Percentiles rank a stretch among this genome's conserved stretches.
Conservation (phyloP, 163 green algal species). For the Picocystis sp. region DNA sequence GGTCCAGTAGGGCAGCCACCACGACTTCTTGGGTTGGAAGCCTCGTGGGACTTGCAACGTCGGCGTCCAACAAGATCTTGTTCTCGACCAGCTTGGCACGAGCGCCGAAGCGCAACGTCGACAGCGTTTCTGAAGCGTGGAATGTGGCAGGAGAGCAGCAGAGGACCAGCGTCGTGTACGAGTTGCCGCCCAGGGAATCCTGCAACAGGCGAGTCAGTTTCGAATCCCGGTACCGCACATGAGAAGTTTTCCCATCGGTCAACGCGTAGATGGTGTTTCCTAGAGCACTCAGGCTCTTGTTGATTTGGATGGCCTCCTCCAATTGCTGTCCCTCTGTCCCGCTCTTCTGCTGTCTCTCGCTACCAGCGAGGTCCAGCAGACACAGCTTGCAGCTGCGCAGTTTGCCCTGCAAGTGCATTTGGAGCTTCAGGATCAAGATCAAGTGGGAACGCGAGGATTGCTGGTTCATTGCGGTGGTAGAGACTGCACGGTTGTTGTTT, state of each 20-base stretch:
- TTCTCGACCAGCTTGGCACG: no score
- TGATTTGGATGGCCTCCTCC: constrained; percentile 8
- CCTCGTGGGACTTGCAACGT: no score
- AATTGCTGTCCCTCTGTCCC: constrained; percentile 2
- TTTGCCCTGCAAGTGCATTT: no score
- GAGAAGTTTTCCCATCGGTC: constrained; percentile 27
- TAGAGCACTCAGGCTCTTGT: constrained; percentile 1
- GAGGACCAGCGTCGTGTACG: constrained; percentile 52
- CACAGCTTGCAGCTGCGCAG: constrained; percentile 2
- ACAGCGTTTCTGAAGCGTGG: constrained; percentile 55
- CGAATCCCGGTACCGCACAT: constrained; percentile 51
- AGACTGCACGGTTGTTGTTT: no score
- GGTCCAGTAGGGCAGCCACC: no score
- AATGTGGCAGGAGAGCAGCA: constrained; percentile 42
- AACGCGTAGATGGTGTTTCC: constrained; percentile 4
- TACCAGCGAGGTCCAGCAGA: background rate
- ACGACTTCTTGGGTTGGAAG: no score
- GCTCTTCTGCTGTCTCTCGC: background rate
- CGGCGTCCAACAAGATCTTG: no score
- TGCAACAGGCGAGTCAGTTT: constrained; percentile 79
- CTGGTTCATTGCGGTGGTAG: no score
- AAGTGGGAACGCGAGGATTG: no score
- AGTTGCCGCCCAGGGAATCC: constrained; percentile 41
- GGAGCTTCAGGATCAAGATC: no score
- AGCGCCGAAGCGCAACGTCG: constrained; percentile 47